Evolutionary conservation across 169 alveolate species (phyloP), one percentile per base, ranked within the genome.

Genomic region (Amoebophrya sp.): DNA sequence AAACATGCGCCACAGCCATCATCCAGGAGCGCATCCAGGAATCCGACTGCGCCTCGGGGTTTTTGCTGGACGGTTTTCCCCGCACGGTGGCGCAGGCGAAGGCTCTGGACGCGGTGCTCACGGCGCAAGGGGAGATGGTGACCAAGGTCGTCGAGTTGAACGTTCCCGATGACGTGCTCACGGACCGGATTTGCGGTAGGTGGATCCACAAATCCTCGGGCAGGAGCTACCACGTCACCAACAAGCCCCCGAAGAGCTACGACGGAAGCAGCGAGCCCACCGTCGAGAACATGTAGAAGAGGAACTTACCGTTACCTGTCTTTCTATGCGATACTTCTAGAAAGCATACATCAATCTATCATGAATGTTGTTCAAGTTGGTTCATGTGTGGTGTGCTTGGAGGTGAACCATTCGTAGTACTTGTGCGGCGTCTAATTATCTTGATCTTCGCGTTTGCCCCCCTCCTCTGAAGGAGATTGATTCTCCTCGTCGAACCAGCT

Each of bases 21-120:
- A 90, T 87, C 92, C 92, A 70, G 42, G 91, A 78, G 69, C 50
- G 94, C 45, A 39, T 90, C 43, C 67, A 87, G 69, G 92, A 78
- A 31, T 43, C 78, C 23, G 94, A 92, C 69, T 91, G 93, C 69
- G 58, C 67, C n/a, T 29, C 29, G 91, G 98, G 98, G 42, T 95
- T 95, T n/a, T 94, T 96, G 90, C 93, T 96, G 43, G 98, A 96
- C 92, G 98, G 98, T 40, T 97, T 97, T 93, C 99, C 99, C 39
- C 94, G 99, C 88, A 97, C 97, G 41, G 94, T 94, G 23, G 94
- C 94, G 43, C 97, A 97, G 91, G 98, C 98, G 31, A 93, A 92
- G 89, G 96, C 95, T 40, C 92, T 90, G 89, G 94, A 90, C 69
- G 89, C 91, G n/a, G 89, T 88, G 45, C 89, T 92, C 15, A 78